Conservation (phyloP, 2,329 filamentous ascomycete species). For the Dactylonectria macrodidyma region DNA sequence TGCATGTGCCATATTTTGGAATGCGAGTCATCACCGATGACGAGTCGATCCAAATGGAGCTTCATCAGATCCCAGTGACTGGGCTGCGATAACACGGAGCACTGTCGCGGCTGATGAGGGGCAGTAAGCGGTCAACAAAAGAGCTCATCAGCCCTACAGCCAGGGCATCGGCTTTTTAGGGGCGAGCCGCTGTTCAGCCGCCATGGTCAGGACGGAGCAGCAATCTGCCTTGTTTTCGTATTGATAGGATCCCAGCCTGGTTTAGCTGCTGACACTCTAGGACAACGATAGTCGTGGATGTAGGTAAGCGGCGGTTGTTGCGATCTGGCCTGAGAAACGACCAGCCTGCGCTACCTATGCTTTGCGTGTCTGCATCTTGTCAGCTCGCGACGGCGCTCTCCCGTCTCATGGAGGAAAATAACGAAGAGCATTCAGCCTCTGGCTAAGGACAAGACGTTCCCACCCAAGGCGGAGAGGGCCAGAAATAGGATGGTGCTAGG, state of each 20-base stretch:
- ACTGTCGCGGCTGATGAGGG: constrained; percentile 25
- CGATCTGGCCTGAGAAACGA: constrained; percentile 30
- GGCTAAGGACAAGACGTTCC: constrained; percentile 7
- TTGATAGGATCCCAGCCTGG: constrained; percentile 4
- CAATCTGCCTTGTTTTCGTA: neutral
- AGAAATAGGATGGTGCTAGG: constrained; percentile 7
- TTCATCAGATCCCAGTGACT: constrained; percentile 11
- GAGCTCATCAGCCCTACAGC: constrained; percentile 45
- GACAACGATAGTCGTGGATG: constrained; percentile 10
- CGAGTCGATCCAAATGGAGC: constrained; percentile 1
- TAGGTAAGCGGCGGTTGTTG: constrained; percentile 15
- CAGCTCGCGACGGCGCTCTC: constrained; percentile 17
- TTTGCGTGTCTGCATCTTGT: constrained; percentile 20
- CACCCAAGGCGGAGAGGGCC: constrained; percentile 3
- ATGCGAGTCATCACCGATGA: constrained; percentile 10
- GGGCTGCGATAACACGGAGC: constrained; percentile 8
- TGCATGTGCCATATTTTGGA: constrained; percentile 4
- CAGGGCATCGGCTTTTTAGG: constrained; percentile 21
- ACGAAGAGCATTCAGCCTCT: constrained; percentile 6
- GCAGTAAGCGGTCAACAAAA: constrained; percentile 38
- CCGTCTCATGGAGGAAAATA: constrained; percentile 7
- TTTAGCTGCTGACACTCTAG: constrained; percentile 22
- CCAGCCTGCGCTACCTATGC: constrained; percentile 3
- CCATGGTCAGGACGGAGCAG: neutral
- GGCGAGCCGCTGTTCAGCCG: constrained; percentile 16